These are phyloP conservation scores for Phytophthora capsici DNA, from an alignment of 352 stramenopile species.

Conservation along the genomic window DNA sequence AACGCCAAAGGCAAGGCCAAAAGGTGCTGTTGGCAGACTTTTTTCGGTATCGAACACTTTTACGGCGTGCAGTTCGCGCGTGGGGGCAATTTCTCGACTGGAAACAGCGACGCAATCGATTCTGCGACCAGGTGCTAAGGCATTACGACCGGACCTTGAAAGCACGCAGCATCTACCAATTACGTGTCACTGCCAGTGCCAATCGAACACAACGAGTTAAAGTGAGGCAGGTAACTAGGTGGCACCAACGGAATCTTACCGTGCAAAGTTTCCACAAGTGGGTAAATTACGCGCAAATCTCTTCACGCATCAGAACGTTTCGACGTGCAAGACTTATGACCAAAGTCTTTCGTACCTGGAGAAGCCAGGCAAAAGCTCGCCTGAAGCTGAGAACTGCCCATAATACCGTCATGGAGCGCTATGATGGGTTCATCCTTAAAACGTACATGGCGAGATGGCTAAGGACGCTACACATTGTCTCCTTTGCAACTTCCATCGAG, in stretches of 20 bases:
- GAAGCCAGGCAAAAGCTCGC: not conserved
- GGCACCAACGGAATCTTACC: constrained; percentile 22
- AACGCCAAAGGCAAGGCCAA: constrained; percentile 2
- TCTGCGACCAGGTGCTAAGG: constrained; percentile 5
- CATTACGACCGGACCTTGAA: constrained; percentile 20
- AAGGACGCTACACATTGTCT: constrained; percentile 6
- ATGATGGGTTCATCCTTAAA: constrained; percentile 2
- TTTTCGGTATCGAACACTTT: constrained; percentile 25
- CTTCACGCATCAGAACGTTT: not conserved
- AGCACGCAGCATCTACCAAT: not conserved
- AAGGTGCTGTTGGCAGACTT: constrained; percentile 41
- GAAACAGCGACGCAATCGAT: constrained; percentile 13
- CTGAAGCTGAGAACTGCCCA: constrained; percentile 3
- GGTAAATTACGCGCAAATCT: not conserved
- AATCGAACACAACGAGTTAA: constrained; percentile 5
- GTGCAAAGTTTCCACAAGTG: constrained; percentile 11
- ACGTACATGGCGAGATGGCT: constrained; percentile 20
- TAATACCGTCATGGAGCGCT: constrained; percentile 14
- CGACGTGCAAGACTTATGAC: constrained; percentile 4
- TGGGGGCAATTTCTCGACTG: constrained; percentile 18
- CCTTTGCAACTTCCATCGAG: constrained; percentile 1
- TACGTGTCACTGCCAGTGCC: constrained; percentile 1
- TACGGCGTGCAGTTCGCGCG: constrained; percentile 11
- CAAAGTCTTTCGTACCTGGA: constrained; percentile 10
- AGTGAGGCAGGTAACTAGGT: constrained; percentile 8